phyloP scores from a whole-genome alignment of 2,329 filamentous ascomycete genomes.

The Scedosporium aurantiacum region DNA sequence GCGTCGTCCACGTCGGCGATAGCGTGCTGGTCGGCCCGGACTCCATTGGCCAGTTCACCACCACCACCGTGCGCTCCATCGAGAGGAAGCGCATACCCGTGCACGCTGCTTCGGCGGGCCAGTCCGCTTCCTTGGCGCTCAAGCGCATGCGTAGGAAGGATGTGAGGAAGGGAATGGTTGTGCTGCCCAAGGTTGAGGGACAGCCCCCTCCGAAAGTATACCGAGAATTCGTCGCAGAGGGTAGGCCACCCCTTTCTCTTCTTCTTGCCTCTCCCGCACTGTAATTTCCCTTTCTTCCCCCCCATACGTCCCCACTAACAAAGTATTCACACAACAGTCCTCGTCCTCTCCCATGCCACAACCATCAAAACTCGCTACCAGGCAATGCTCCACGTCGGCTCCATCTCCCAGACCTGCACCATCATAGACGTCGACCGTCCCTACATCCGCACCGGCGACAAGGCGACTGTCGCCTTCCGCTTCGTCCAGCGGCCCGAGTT shows the following conservation, averaged over 20 bases:
- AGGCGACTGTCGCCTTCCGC: slow-evolving; percentile 86
- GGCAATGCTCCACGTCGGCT: slow-evolving; percentile 94
- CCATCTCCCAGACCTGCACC: slow-evolving; percentile 87
- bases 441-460: slow-evolving; percentile 86
- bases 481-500: slow-evolving; percentile 95
- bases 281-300: not conserved
- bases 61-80: slow-evolving; percentile 81
- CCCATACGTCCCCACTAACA: not conserved
- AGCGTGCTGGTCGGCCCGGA: slow-evolving; percentile 82
- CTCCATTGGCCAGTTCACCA: slow-evolving; percentile 76
- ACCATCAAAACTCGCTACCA: slow-evolving; percentile 97
- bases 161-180: slow-evolving; percentile 96
- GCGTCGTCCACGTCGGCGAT: slow-evolving; percentile 84
- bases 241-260: slow-evolving; percentile 25
- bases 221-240: slow-evolving; percentile 68
- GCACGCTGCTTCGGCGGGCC: slow-evolving; percentile 77
- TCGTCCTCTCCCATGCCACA: slow-evolving; percentile 90
- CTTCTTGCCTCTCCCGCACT: not conserved
- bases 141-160: slow-evolving; percentile 82
- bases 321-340: slow-evolving; percentile 39
- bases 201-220: slow-evolving; percentile 60
- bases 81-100: slow-evolving; percentile 88
- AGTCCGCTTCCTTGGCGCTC: slow-evolving; percentile 84
- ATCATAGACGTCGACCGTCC: slow-evolving; percentile 97
- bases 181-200: slow-evolving; percentile 71